Conservation (phyloP, 1,284 basidiomycete genomes). For the Chondrostereum purpureum region DNA sequence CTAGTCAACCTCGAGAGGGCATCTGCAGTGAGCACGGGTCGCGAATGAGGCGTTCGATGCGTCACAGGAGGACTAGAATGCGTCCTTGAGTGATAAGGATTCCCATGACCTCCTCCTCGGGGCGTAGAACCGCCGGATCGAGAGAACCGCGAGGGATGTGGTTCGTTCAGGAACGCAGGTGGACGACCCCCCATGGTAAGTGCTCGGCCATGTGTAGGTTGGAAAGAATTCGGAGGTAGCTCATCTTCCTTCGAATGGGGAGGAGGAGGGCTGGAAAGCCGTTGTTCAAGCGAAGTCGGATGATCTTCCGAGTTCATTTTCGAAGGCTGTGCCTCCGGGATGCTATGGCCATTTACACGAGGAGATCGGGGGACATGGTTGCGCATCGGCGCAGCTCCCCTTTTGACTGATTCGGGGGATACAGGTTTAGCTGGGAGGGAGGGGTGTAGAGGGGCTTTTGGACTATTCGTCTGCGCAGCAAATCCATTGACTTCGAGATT, state of each 20-base stretch:
- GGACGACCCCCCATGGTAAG: conserved; percentile 45
- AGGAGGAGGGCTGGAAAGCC: conserved; percentile 16
- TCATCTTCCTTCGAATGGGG: conserved; percentile 26
- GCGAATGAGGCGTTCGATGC: conserved; percentile 39
- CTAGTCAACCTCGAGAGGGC: conserved; percentile 58
- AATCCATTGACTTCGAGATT: neutral
- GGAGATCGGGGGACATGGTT: conserved; percentile 1
- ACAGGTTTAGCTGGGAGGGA: conserved; percentile 45
- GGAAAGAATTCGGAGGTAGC: conserved; percentile 21
- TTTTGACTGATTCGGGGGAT: neutral
- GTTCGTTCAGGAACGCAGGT: conserved; percentile 21
- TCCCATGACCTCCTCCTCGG: conserved; percentile 24
- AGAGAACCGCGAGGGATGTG: conserved; percentile 25
- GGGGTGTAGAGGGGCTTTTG: conserved; percentile 31
- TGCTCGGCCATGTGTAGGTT: conserved; percentile 40
- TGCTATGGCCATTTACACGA: neutral
- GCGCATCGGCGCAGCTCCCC: conserved; percentile 5
- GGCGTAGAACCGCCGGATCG: conserved; percentile 35
- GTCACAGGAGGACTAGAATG: conserved; percentile 56
- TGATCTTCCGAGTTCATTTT: neutral
- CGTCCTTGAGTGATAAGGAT: conserved; percentile 42
- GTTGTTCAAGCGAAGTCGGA: neutral
- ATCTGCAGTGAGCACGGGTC: conserved; percentile 62
- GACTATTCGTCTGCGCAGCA: conserved; percentile 10
- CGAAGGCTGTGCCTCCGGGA: neutral